Conservation (phyloP, 768 basidiomycete species). For the Steccherinum ochraceum region DNA sequence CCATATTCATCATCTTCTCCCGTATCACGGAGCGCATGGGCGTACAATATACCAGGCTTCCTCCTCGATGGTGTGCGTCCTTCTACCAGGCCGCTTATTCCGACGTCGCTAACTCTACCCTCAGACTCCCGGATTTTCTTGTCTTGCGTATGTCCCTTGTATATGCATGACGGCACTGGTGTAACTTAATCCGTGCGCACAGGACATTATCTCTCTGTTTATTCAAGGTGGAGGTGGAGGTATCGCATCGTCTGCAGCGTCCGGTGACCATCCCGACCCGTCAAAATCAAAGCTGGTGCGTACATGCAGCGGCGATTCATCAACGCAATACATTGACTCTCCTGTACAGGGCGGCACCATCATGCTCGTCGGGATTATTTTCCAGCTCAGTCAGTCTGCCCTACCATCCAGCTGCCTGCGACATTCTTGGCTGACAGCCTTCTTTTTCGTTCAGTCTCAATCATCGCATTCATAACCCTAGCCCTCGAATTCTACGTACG, state of each 20-base stretch:
- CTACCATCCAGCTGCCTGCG: neutral
- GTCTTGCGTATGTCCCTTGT: conserved; percentile 17
- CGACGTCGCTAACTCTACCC: neutral
- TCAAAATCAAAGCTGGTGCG: conserved; percentile 3
- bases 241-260: conserved; percentile 30
- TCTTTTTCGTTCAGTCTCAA: conserved; percentile 29
- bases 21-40: conserved; percentile 39
- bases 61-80: conserved; percentile 22
- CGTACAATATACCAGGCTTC: conserved; percentile 41
- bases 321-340: neutral
- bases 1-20: conserved; percentile 48
- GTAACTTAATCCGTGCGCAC: neutral
- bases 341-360: conserved; percentile 41
- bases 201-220: conserved; percentile 54
- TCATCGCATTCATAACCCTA: conserved; percentile 33
- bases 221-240: conserved; percentile 63
- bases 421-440: no score
- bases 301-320: neutral
- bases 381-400: conserved; percentile 42
- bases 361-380: conserved; percentile 58
- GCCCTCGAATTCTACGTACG: conserved; percentile 40
- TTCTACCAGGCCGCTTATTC: neutral
- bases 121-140: conserved; percentile 25
- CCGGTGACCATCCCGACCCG: conserved; percentile 16
- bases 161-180: neutral